These are phyloP conservation scores for rapeseed (Brassica napus) DNA, from an alignment of 345 rosid species.

Conservation along the genomic window Da-Ae NC_063438.1:19001501-19002000, in stretches of 20 bases:
- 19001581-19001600: conserved; percentile 32
- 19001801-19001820: background rate
- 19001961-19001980: background rate
- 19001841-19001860: background rate
- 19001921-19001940: background rate
- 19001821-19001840: background rate
- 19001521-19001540: conserved; percentile 24
- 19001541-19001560: conserved; percentile 31
- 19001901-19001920: background rate
- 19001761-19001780: conserved; percentile 12
- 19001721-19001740: conserved; percentile 24
- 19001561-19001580: conserved; percentile 8
- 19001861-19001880: background rate
- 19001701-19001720: conserved; percentile 24
- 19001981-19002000: background rate
- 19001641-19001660: conserved; percentile 27
- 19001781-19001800: background rate
- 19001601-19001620: conserved; percentile 42
- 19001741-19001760: conserved; percentile 38
- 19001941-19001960: conserved; percentile 10
- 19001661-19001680: conserved; percentile 29
- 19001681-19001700: conserved; percentile 35
- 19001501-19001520: background rate
- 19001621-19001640: conserved; percentile 29
- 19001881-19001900: background rate